Conservation (phyloP, 192 early-diverging fungal genomes). For the Funneliformis geosporum region DNA sequence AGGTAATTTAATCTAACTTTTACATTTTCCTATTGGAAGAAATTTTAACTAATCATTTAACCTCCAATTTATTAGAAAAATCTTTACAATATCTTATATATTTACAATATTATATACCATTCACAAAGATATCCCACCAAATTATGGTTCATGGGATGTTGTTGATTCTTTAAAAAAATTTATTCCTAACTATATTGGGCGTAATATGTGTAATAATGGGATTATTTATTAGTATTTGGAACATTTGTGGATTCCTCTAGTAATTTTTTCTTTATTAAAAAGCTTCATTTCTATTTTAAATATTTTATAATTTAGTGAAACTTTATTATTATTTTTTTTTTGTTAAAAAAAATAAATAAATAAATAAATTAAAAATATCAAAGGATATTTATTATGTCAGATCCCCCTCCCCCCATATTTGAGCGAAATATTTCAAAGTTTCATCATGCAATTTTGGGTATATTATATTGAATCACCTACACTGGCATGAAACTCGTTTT, state of each 20-base stretch:
- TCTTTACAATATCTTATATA: neutral
- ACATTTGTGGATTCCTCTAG: conserved; percentile 10
- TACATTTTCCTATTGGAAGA: neutral
- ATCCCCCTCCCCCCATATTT: neutral
- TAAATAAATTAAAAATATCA: too few species aligned
- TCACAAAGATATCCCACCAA: neutral
- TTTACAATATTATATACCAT: neutral
- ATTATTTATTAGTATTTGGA: neutral
- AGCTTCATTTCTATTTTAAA: neutral
- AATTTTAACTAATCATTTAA: neutral
- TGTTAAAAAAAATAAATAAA: too few species aligned
- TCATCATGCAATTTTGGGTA: neutral
- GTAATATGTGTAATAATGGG: conserved; percentile 1
- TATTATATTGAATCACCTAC: neutral
- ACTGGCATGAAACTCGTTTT: neutral
- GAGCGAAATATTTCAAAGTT: neutral
- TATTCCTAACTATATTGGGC: conserved; percentile 2
- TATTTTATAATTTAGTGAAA: neutral
- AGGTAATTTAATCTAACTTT: neutral
- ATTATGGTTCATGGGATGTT: conserved; percentile 1
- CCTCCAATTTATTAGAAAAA: neutral
- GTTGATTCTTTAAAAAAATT: conserved; percentile 15
- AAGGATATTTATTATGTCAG: neutral
- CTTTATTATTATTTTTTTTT: too few species aligned
- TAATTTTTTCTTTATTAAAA: neutral